Evolutionary conservation across 805 yeast genomes (phyloP), one percentile per base, ranked within the genome.

Genomic region (Danielia reshetovae): DNA sequence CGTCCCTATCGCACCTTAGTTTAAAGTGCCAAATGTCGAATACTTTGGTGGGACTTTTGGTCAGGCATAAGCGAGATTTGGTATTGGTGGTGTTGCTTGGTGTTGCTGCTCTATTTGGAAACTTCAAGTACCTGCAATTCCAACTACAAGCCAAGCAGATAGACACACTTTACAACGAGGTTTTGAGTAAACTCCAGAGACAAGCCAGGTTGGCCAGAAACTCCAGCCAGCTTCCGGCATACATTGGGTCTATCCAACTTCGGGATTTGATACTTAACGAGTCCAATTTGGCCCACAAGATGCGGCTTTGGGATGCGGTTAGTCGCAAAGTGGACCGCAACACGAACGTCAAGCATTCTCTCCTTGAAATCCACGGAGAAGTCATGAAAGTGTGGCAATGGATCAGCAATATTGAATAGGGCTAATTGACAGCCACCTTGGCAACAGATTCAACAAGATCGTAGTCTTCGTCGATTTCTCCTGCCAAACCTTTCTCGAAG

Each of bases 371-470:
- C 18, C 84, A 82, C 50, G 96, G 97, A 12, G 96, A 88, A 46
- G 84, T 88, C 40, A 77, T 84, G 72, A 78, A 79, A 52, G 85
- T 85, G 23, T 85, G 95, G 86, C 87, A 86, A 52, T 88, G 96
- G 96, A 70, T 79, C 24, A 35, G 42, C 7, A 15, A 14, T 13
- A 9, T 21, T 5, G 32, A 29, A 18, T 6, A 19, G 22, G 7
- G 9, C 22, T 7, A 19, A 19, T 7, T 19, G 22, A 19, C 9
- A 19, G 39, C 49, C 27, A 48, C 33, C 27, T 41, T 39, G 17
- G 39, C 41, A n/a, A 48, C 45, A 7, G 38, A 43, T 8, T 52
- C 60, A 3, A 36, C 39, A 15, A 52, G 38, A 12, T 46, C 50
- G 11, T 13, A 37, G 19, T 56, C 61, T 8, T 58, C 69, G 27